Evolutionary conservation across 2,329 filamentous ascomycete genomes (phyloP).

Genomic region (Alternaria hordeiaustralica): DNA sequence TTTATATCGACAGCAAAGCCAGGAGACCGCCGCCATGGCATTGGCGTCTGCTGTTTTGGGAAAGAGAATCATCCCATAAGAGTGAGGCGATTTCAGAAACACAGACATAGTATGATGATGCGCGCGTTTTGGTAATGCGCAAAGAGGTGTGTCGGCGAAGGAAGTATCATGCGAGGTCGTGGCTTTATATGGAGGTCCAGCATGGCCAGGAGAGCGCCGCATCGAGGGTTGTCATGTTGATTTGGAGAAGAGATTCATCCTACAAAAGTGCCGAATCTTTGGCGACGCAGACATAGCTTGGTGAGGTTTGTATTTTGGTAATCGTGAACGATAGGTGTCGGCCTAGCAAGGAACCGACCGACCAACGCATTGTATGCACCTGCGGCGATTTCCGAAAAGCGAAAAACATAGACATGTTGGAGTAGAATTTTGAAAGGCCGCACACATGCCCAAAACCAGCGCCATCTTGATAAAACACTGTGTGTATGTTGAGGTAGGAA

Average conservation of each 20-base stretch:
- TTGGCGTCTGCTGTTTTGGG: rapidly evolving
- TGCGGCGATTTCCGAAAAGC: neutral
- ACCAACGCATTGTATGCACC: neutral
- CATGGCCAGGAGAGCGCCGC: neutral
- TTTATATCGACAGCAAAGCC: neutral
- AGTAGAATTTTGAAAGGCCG: neutral
- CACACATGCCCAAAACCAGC: too few relatives aligned
- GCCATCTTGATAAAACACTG: neutral
- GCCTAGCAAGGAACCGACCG: neutral
- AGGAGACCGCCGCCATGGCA: neutral
- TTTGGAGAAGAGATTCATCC: neutral
- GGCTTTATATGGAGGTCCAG: neutral
- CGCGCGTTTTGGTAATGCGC: neutral
- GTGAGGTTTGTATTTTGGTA: neutral
- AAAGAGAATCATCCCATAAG: neutral
- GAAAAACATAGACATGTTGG: rapidly evolving
- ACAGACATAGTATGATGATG: too few relatives aligned
- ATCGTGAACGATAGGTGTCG: neutral
- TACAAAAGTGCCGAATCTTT: too few relatives aligned
- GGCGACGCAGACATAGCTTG: too few relatives aligned
- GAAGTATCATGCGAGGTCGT: neutral
- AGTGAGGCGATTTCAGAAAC: neutral
- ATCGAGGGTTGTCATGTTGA: neutral
- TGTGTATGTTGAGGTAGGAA: neutral
- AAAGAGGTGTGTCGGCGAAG: neutral